Evolutionary conservation across 768 basidiomycete genomes (phyloP).

Genomic region (Mycena olivaceomarginata): DNA sequence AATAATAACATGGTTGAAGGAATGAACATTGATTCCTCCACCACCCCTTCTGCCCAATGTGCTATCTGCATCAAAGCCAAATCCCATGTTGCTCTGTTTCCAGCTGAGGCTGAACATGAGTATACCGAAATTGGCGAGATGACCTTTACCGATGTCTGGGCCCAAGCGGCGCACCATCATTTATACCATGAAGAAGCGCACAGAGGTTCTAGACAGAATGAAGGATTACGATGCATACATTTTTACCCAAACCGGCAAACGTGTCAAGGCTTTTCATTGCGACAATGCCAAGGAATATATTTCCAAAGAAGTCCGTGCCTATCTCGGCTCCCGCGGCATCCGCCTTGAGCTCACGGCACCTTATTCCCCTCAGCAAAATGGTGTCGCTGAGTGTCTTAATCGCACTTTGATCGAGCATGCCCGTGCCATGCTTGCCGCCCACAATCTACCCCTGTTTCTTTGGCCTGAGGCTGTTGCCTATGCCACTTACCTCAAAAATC

Average conservation of each 20-base stretch:
- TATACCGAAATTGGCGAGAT: conserved; percentile 46
- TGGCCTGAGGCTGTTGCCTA: conserved; percentile 46
- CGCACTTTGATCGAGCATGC: too few species aligned
- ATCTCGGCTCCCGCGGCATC: conserved; percentile 48
- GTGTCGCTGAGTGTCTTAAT: too few species aligned
- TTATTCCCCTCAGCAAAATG: too few species aligned
- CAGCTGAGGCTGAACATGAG: not conserved
- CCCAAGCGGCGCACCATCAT: conserved; percentile 1
- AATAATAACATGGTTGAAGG: conserved; percentile 47
- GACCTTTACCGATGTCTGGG: conserved; percentile 48
- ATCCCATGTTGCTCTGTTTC: too few species aligned
- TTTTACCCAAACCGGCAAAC: too few species aligned
- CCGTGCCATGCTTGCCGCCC: too few species aligned
- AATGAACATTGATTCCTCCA: not conserved
- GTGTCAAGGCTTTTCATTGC: too few species aligned
- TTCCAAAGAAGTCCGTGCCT: conserved; percentile 24
- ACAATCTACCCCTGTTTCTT: conserved; percentile 36
- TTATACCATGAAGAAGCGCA: too few species aligned
- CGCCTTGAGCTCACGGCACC: not conserved
- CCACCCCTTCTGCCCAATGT: too few species aligned
- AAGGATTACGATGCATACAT: too few species aligned
- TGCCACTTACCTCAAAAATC: conserved; percentile 50
- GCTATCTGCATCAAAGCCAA: too few species aligned
- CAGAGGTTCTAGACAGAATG: too few species aligned
- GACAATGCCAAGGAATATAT: not conserved